Percentiles rank a stretch among this genome's conserved stretches.
phyloP scores from a whole-genome alignment of 768 basidiomycete species.

The Harrya chromipes region DNA sequence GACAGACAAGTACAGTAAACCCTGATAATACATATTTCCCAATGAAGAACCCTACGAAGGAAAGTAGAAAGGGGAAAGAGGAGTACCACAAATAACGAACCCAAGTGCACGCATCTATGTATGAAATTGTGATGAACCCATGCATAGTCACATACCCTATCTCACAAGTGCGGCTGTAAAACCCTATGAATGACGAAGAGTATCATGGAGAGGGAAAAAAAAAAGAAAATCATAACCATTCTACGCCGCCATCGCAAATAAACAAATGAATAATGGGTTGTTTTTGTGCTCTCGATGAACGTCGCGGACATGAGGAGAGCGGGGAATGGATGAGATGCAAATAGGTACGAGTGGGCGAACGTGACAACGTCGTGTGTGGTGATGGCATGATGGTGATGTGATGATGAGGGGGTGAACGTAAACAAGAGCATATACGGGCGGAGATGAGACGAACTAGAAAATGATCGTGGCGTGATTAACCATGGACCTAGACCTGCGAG shows the following conservation, averaged over 20 bases:
- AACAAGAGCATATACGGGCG: constrained; percentile 7
- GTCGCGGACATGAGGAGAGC: constrained; percentile 2
- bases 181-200: constrained; percentile 7
- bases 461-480: constrained; percentile 14
- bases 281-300: constrained; percentile 9
- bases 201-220: background rate
- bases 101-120: background rate
- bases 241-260: constrained; percentile 9
- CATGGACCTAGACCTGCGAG: constrained; percentile 18
- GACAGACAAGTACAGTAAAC: background rate
- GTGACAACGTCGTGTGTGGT: constrained; percentile 10
- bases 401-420: background rate
- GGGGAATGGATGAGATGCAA: constrained; percentile 7
- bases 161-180: constrained; percentile 7
- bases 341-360: constrained; percentile 13
- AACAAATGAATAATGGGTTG: background rate
- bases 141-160: constrained; percentile 16
- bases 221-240: background rate
- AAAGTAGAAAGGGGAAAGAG: background rate
- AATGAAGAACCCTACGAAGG: background rate
- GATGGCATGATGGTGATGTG: constrained; percentile 17
- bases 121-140: constrained; percentile 5
- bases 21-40: background rate
- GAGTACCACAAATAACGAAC: constrained; percentile 1
- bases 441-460: constrained; percentile 4